Conservation (phyloP, 2,329 filamentous ascomycete species). For the Leptographium wingfieldii region DNA sequence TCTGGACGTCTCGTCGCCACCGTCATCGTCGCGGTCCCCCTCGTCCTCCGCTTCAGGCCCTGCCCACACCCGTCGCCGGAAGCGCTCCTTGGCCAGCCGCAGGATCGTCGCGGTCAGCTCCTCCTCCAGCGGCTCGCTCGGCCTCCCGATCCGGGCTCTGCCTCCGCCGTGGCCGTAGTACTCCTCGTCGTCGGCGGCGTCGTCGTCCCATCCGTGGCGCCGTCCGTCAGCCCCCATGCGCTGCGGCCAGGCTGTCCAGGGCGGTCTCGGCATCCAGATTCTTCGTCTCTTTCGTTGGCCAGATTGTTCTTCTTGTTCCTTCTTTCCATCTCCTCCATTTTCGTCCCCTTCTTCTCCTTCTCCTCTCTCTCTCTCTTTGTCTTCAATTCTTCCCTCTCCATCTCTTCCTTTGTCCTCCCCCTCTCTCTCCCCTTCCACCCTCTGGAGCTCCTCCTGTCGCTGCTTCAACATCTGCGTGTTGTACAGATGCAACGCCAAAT, state of each 20-base stretch:
- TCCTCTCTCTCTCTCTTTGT: neutral
- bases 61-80: constrained; percentile 17
- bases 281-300: neutral
- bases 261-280: constrained; percentile 38
- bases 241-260: constrained; percentile 83
- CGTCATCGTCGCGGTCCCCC: neutral
- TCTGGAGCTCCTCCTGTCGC: constrained; percentile 14
- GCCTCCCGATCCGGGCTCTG: constrained; percentile 20
- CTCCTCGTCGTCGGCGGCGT: constrained; percentile 17
- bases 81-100: constrained; percentile 54
- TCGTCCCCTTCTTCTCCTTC: constrained; percentile 13
- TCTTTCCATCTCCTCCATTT: neutral
- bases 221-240: neutral
- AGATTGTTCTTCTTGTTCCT: neutral
- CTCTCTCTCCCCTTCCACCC: constrained; percentile 1
- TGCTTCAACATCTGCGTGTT: constrained; percentile 60
- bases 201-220: constrained; percentile 5
- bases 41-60: neutral
- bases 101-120: constrained; percentile 55
- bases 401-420: neutral
- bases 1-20: neutral
- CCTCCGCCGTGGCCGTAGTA: constrained; percentile 21
- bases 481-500: constrained; percentile 67
- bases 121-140: constrained; percentile 42
- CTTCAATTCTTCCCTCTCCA: constrained; percentile 14